Base-by-base conservation (phyloP, 1,284 basidiomycete species). In the Tilletia setariae region DNA sequence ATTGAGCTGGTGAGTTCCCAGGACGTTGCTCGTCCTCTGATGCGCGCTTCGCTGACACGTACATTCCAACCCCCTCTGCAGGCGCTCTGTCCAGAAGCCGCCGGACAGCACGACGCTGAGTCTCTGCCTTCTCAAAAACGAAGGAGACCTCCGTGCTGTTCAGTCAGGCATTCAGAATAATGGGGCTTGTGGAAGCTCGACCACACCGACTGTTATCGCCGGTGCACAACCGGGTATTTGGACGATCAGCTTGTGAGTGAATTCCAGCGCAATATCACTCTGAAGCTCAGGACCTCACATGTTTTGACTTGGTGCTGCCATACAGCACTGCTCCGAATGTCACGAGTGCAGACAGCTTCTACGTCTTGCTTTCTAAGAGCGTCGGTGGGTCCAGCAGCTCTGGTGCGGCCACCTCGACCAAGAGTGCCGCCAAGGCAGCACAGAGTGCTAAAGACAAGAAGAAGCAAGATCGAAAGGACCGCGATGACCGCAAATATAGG, bases 311-410 rank as follows among this genome's bases (percentile, higher is more conserved):
- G 43, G n/a, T n/a, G n/a, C n/a, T n/a, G n/a, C n/a, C n/a, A n/a
- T n/a, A 13, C 23, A 53, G 51, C 15, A 53, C 51, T 15, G 51
- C 51, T 3, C 51, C 51, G 23, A 53, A 53, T 53, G 51, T 53
- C 51, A 53, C 51, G 21, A 53, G 21, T 25, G 51, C 51, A 21
- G 51, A 53, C 51, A 53, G 51, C 51, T 53, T 53, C 51, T 53
- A 53, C 21, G 51, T 53, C 11, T 23, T 53, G 51, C 51, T 53
- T 13, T 25, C 51, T 23, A 53, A 25, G 15, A 28, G 51, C 15
- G 51, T 40, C 4, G 11, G 11, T 40, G 35, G 35, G 11, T 11
- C 21, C 6, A 23, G 21, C 4, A 25, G n/a, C 15, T 28, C 51
- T 3, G 13, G 21, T 13, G 13, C n/a, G 3, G 28, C 51, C 51